A percentile compares a stretch with the other conserved stretches of the same genome.
Conservation (phyloP, 306 rosid species). For the Dryas drummondii region DNA sequence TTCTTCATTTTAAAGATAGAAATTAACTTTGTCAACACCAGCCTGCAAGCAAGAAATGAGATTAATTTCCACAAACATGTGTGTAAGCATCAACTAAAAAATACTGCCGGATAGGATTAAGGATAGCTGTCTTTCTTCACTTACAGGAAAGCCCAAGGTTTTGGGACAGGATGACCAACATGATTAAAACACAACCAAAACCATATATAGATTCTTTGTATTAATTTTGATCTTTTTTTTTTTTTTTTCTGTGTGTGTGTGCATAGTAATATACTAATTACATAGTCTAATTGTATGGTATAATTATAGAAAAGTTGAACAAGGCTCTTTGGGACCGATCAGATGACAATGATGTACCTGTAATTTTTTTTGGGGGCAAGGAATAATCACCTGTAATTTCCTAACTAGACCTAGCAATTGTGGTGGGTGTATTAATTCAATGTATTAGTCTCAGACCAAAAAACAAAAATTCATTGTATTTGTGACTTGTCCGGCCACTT, state of each 20-base stretch:
- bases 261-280: no score
- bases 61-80: constrained; percentile 1
- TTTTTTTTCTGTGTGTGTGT: no score
- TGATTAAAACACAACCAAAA: not conserved
- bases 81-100: constrained; percentile 5
- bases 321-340: not conserved
- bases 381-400: not conserved
- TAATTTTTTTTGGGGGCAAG: no score
- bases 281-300: no score
- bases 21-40: constrained; percentile 33
- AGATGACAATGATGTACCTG: not conserved
- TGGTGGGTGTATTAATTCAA: not conserved
- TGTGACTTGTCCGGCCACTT: constrained; percentile 1
- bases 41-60: constrained; percentile 6
- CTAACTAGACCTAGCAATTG: not conserved
- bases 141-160: constrained; percentile 15
- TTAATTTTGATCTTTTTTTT: no score
- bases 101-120: not conserved
- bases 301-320: not conserved
- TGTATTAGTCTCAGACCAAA: not conserved
- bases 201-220: not conserved
- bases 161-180: not conserved
- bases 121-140: constrained; percentile 30
- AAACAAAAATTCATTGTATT: not conserved
- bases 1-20: constrained; percentile 52